A percentile compares a stretch with the other conserved stretches of the same genome.
Evolutionary conservation across 805 yeast genomes (phyloP).

Genomic region (Metschnikowia peoriensis): DNA sequence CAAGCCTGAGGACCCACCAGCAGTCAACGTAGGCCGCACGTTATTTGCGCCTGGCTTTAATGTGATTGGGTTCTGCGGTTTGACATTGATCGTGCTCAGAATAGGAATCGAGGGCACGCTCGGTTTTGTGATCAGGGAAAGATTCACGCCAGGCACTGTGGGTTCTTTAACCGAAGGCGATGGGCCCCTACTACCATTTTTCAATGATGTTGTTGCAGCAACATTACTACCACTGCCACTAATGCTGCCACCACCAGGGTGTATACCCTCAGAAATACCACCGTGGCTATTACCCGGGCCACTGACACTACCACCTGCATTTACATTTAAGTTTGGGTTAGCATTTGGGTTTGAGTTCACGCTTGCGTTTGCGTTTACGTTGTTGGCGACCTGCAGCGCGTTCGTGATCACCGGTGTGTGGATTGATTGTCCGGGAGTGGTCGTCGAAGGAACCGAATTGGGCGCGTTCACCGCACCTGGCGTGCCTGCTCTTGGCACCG

Average conservation of each 20-base stretch:
- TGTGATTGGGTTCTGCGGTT: constrained; percentile 62
- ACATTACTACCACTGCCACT: too few species aligned
- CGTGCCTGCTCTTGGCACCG: constrained; percentile 7
- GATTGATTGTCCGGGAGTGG: background rate
- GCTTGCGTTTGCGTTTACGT: constrained; percentile 10
- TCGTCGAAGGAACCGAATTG: background rate
- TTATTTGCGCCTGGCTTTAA: constrained; percentile 51
- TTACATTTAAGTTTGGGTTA: constrained; percentile 11
- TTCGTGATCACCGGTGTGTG: constrained; percentile 26
- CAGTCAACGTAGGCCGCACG: constrained; percentile 74
- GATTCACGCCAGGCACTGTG: constrained; percentile 25
- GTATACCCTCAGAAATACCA: background rate
- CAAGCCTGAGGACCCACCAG: constrained; percentile 75
- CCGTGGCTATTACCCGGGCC: background rate
- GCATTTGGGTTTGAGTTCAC: background rate
- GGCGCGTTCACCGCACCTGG: background rate
- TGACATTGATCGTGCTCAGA: constrained; percentile 64
- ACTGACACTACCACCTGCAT: background rate
- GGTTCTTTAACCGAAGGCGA: constrained; percentile 14
- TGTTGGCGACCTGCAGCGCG: constrained; percentile 16
- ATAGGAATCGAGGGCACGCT: constrained; percentile 69
- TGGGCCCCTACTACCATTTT: constrained; percentile 4
- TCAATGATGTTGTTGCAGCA: background rate
- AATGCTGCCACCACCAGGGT: constrained; percentile 4
- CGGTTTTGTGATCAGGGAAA: constrained; percentile 46